Conservation (phyloP, 2,329 filamentous ascomycete genomes). For the Incumbomyces delicatus region DNA sequence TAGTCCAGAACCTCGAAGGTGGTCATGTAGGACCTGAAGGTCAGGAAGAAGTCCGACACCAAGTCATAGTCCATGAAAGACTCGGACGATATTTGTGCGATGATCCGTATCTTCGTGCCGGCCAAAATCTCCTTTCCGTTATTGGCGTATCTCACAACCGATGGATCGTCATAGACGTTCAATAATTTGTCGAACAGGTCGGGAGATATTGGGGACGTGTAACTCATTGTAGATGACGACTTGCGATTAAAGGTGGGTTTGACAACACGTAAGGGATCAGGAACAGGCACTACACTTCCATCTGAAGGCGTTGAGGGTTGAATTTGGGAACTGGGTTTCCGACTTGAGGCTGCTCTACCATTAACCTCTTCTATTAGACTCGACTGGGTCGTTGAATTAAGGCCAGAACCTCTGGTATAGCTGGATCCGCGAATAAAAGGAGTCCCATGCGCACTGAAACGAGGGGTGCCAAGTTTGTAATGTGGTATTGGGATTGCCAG, state of each 20-base stretch:
- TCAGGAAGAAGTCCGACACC: constrained; percentile 94
- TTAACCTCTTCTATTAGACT: constrained; percentile 10
- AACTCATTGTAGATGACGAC: neutral
- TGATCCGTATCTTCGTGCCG: constrained; percentile 79
- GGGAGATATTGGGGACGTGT: constrained; percentile 41
- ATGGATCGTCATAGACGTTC: constrained; percentile 68
- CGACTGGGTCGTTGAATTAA: constrained; percentile 23
- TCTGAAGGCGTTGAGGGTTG: constrained; percentile 22
- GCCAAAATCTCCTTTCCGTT: constrained; percentile 67
- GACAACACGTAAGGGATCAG: constrained; percentile 31
- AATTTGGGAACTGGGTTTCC: constrained; percentile 12
- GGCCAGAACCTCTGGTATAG: constrained; percentile 46
- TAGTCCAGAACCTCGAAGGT: constrained; percentile 68
- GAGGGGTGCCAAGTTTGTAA: constrained; percentile 71
- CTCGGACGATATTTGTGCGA: constrained; percentile 93
- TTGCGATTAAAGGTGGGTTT: neutral
- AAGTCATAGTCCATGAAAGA: constrained; percentile 95
- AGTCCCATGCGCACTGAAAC: constrained; percentile 67
- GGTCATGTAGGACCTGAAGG: constrained; percentile 79
- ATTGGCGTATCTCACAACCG: constrained; percentile 72
- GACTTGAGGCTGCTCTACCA: constrained; percentile 13
- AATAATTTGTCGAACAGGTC: constrained; percentile 72
- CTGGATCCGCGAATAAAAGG: constrained; percentile 72
- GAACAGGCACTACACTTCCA: constrained; percentile 27
- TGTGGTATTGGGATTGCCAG: constrained; percentile 72